A percentile compares a stretch with the other conserved stretches of the same genome.
Conservation (phyloP, 495 filamentous ascomycete species). For the Venustampulla echinocandica region DNA sequence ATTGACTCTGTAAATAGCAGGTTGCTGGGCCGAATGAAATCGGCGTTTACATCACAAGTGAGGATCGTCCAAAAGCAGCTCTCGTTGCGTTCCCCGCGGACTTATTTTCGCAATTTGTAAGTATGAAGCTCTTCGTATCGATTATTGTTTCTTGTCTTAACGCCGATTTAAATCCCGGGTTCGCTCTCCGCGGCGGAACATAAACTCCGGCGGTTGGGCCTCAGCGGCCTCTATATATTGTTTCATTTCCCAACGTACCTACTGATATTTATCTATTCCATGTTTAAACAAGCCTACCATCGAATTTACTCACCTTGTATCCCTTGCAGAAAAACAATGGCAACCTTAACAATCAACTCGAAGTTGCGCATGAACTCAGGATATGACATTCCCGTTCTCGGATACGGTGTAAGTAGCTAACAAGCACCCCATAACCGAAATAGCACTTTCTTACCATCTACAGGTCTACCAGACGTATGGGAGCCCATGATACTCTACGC, state of each 20-base stretch:
- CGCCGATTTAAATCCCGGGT: too few relatives aligned
- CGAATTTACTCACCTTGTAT: not conserved
- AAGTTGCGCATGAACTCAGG: conserved; percentile 65
- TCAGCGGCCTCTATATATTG: not conserved
- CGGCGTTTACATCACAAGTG: too few relatives aligned
- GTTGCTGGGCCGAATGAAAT: too few relatives aligned
- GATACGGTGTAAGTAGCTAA: conserved; percentile 58
- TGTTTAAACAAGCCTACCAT: not conserved
- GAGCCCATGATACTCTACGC: conserved; percentile 5
- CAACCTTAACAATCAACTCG: conserved; percentile 50
- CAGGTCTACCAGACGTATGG: conserved; percentile 69
- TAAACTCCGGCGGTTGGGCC: too few relatives aligned
- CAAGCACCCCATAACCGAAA: not conserved
- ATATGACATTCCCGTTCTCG: conserved; percentile 65
- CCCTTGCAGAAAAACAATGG: conserved; percentile 36
- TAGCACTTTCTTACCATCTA: conserved; percentile 4
- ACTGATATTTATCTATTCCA: not conserved
- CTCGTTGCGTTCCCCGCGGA: too few relatives aligned
- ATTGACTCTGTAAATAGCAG: too few relatives aligned
- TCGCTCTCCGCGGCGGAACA: too few relatives aligned
- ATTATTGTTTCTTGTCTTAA: not conserved
- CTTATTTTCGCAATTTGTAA: too few relatives aligned
- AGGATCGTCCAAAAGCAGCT: too few relatives aligned
- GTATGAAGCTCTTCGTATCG: not conserved
- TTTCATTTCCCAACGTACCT: not conserved